Evolutionary conservation across 305 asterid species (phyloP).

Genomic region (Plantago coronopus): DNA sequence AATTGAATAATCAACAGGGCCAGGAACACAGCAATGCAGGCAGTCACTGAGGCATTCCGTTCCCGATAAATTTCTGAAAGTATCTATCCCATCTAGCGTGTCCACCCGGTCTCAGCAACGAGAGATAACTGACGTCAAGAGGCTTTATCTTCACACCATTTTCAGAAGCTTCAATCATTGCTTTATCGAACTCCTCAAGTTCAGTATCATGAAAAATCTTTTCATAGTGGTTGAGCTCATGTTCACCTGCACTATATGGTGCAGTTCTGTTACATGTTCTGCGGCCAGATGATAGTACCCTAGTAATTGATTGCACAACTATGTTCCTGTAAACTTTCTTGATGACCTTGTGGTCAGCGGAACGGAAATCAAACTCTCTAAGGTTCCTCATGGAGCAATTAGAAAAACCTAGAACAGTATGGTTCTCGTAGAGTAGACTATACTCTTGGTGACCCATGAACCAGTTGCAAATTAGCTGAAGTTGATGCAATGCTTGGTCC

Average conservation of each 20-base stretch:
- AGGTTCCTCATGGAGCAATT: slow-evolving; percentile 55
- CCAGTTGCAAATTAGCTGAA: slow-evolving; percentile 67
- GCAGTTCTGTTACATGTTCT: slow-evolving; percentile 51
- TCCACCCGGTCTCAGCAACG: slow-evolving; percentile 78
- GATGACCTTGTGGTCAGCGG: slow-evolving; percentile 51
- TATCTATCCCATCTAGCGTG: slow-evolving; percentile 71
- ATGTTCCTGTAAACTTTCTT: slow-evolving; percentile 41
- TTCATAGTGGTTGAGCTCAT: slow-evolving; percentile 34
- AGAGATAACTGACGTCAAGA: slow-evolving; percentile 56
- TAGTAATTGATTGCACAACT: slow-evolving; percentile 37
- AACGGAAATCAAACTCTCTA: slow-evolving; percentile 50
- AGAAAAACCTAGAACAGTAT: slow-evolving; percentile 58
- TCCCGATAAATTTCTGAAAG: slow-evolving; percentile 42
- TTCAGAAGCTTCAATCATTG: slow-evolving; percentile 32
- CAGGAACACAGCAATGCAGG: slow-evolving; percentile 91
- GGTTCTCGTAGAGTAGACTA: slow-evolving; percentile 62
- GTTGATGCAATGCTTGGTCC: slow-evolving; percentile 49
- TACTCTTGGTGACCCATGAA: slow-evolving; percentile 57
- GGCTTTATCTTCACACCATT: slow-evolving; percentile 52
- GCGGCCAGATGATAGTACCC: slow-evolving; percentile 49
- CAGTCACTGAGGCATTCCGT: slow-evolving; percentile 57
- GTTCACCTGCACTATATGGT: slow-evolving; percentile 59
- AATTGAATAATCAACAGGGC: slow-evolving; percentile 80
- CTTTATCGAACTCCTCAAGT: slow-evolving; percentile 45
- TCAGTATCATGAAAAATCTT: slow-evolving; percentile 39